Evolutionary conservation across 345 rosid species (phyloP).

Genomic region (Ceriops decandra): DNA sequence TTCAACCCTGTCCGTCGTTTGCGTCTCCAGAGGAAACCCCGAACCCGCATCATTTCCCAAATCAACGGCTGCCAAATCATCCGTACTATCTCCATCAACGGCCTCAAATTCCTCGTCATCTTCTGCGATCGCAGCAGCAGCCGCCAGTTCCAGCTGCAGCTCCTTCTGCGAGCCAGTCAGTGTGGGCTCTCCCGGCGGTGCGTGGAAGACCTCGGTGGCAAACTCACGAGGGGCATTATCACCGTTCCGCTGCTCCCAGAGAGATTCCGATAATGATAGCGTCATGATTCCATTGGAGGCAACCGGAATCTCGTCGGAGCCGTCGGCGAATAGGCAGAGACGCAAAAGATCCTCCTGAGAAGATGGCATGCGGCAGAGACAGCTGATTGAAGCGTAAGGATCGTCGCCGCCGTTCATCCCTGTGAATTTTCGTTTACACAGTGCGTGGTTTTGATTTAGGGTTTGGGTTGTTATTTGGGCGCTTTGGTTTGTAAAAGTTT

Average conservation of each 20-base stretch:
- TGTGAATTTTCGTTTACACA: background rate
- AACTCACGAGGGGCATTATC: background rate
- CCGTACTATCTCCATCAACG: slow-evolving; percentile 6
- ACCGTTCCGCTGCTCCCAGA: background rate
- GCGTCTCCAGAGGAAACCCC: slow-evolving; percentile 27
- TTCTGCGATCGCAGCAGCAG: background rate
- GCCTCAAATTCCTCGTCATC: background rate
- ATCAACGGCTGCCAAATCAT: slow-evolving; percentile 21
- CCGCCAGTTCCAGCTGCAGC: background rate
- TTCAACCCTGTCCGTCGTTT: slow-evolving; percentile 24
- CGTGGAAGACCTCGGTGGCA: slow-evolving; percentile 15
- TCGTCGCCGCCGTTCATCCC: slow-evolving; percentile 11
- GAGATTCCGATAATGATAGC: slow-evolving; percentile 32
- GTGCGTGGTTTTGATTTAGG: background rate
- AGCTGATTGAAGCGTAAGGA: slow-evolving; percentile 26
- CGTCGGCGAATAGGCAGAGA: slow-evolving; percentile 16
- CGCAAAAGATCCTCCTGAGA: slow-evolving; percentile 24
- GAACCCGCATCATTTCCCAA: slow-evolving; percentile 41
- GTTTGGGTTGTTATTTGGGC: background rate
- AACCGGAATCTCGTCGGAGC: background rate
- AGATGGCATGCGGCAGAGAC: slow-evolving; percentile 20
- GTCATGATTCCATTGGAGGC: slow-evolving; percentile 30
- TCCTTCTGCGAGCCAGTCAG: slow-evolving; percentile 2
- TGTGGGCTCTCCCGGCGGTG: slow-evolving; percentile 25
- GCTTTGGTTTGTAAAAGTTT: background rate